These are phyloP conservation scores for Cyberlindnera amylophila DNA, from an alignment of 805 yeast species.

Conservation along the genomic window DNA sequence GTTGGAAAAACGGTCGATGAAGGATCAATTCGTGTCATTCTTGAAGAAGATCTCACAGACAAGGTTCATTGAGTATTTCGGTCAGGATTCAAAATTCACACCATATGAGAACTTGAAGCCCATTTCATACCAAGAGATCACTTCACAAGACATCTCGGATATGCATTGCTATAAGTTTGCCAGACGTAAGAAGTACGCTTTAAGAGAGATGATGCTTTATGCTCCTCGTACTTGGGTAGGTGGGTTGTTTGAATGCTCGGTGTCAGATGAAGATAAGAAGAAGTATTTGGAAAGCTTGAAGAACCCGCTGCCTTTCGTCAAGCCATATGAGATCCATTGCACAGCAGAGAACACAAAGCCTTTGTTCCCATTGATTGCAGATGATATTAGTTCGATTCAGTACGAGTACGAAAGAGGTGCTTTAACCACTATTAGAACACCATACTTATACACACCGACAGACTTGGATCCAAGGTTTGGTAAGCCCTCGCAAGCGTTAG, in stretches of 20 bases:
- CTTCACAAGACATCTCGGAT: constrained; percentile 17
- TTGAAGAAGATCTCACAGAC: constrained; percentile 10
- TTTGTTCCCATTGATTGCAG: constrained; percentile 56
- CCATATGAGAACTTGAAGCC: constrained; percentile 17
- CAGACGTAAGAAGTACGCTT: constrained; percentile 51
- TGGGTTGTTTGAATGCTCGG: constrained; percentile 52
- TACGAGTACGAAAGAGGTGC: constrained; percentile 31
- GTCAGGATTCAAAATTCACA: constrained; percentile 16
- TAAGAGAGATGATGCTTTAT: constrained; percentile 41
- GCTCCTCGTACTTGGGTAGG: constrained; percentile 62
- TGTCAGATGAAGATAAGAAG: constrained; percentile 29
- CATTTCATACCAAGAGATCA: constrained; percentile 12
- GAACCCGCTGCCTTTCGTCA: constrained; percentile 5
- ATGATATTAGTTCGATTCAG: constrained; percentile 47
- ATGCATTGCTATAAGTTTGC: constrained; percentile 54
- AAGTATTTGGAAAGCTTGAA: constrained; percentile 21
- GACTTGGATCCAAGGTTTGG: constrained; percentile 33
- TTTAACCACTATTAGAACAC: constrained; percentile 40
- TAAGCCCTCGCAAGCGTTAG: constrained; percentile 29
- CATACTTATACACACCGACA: constrained; percentile 52
- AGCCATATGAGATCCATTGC: constrained; percentile 32
- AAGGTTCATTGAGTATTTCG: constrained; percentile 20
- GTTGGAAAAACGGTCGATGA: not conserved
- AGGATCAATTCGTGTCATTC: constrained; percentile 11
- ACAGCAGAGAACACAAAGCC: constrained; percentile 38